Percentiles rank a stretch among this genome's conserved stretches.
Evolutionary conservation across 352 stramenopile genomes (phyloP).

Genomic region (Pythium guiyangense): DNA sequence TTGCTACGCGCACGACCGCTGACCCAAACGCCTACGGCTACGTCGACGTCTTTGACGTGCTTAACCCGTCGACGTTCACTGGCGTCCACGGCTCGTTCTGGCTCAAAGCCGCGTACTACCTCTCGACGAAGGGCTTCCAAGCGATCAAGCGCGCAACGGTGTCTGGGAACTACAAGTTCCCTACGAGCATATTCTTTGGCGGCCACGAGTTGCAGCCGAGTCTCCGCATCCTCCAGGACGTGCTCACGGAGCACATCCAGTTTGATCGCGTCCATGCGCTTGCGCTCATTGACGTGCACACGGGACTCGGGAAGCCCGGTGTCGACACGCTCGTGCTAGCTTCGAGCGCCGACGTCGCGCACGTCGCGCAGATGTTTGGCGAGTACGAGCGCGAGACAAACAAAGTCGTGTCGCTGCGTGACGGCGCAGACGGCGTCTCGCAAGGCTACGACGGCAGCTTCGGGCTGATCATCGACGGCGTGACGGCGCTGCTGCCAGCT

Average conservation of each 20-base stretch:
- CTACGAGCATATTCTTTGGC: constrained; percentile 82
- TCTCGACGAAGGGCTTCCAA: constrained; percentile 35
- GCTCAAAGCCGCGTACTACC: constrained; percentile 24
- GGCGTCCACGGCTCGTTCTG: constrained; percentile 37
- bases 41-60: constrained; percentile 56
- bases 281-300: constrained; percentile 92
- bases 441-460: constrained; percentile 50
- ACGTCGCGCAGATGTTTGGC: constrained; percentile 17
- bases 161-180: constrained; percentile 87
- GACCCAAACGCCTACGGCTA: constrained; percentile 84
- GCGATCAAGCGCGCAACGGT: constrained; percentile 85
- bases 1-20: constrained; percentile 28
- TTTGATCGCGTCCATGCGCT: constrained; percentile 32
- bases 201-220: constrained; percentile 72
- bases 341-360: constrained; percentile 1
- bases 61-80: constrained; percentile 49
- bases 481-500: constrained; percentile 20
- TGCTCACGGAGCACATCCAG: constrained; percentile 49
- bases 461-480: constrained; percentile 38
- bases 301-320: constrained; percentile 75
- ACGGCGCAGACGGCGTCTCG: constrained; percentile 29
- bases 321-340: constrained; percentile 57
- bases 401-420: constrained; percentile 2
- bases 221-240: constrained; percentile 49
- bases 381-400: constrained; percentile 4